Base-by-base conservation (phyloP, 805 yeast genomes). In the Candida morakotiae region DNA sequence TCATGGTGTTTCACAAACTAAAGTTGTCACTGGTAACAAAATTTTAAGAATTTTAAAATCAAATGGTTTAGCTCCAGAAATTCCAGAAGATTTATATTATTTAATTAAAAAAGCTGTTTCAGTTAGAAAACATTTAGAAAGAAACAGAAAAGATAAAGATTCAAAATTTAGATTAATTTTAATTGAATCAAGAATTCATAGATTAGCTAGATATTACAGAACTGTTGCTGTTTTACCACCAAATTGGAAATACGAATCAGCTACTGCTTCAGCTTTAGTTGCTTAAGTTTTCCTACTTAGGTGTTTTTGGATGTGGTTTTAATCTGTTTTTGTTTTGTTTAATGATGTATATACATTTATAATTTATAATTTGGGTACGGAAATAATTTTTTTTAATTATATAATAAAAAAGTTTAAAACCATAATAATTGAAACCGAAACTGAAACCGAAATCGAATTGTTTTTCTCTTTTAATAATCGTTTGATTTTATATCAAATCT, bases 141-240 rank as follows among this genome's bases (percentile, higher is more conserved):
- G 94, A 78, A 93, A 93, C 97, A 89, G 99, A 87, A 93, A 93
- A 84, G 99, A 93, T 79, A 91, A 93, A 83, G 99, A 93, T 79
- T 93, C 98, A 62, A 93, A 93, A 80, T 93, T 93, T 95, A 87
- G 99, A 84, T 87, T 93, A 69, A 93, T 93, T 93, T 84, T 93
- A 75, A 89, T 93, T 73, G 99, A 93, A 81, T 91, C 98, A 55
- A 89, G 99, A 88, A 93, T 93, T 80, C 99, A 93, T 95, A 91
- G 99, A 84, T 86, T 93, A 71, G 96, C 98, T 60, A 87, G 99
- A 81, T 93, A 93, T 94, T 93, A 93, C 96, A 91, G 96, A 87
- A 87, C 96, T 63, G 96, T 87, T 63, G 79, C 95, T 67, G 98
- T 93, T 64, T 83, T 93, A 69, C 98, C 99, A 63, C 98, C 99